Conservation (phyloP, 139 green algal species). For the Diplosphaera chodatii region DNA sequence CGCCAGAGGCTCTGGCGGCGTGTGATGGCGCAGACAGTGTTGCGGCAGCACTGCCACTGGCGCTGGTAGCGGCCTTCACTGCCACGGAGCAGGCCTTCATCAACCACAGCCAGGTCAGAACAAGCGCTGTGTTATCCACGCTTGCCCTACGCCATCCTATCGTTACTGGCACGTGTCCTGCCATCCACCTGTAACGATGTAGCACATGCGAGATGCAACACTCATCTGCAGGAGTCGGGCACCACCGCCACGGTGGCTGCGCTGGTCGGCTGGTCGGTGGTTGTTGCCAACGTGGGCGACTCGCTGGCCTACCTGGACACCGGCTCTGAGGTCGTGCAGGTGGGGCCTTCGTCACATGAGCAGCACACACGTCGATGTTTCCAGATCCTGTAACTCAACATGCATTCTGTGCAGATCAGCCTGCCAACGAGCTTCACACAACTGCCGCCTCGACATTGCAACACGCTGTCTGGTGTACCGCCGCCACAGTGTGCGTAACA, state of each 20-base stretch:
- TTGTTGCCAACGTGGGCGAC: slow-evolving; percentile 61
- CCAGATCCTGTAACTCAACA: no score
- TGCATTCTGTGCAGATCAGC: no score
- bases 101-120: slow-evolving; percentile 12
- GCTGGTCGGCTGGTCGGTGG: slow-evolving; percentile 44
- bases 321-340: slow-evolving; percentile 62
- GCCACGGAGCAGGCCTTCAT: slow-evolving; percentile 9
- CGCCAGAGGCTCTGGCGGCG: background rate
- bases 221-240: slow-evolving; percentile 43
- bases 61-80: slow-evolving; percentile 17
- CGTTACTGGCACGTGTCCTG: no score
- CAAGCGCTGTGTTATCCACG: no score
- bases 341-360: slow-evolving; percentile 25
- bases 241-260: slow-evolving; percentile 78
- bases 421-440: no score
- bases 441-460: no score
- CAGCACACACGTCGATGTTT: slow-evolving; percentile 26
- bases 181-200: no score
- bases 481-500: no score
- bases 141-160: no score
- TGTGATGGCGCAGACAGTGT: background rate
- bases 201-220: no score
- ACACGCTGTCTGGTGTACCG: no score
- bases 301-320: slow-evolving; percentile 55
- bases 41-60: background rate